phyloP scores from a whole-genome alignment of 192 early-diverging fungal species.

The Entomortierella beljakovae region DNA sequence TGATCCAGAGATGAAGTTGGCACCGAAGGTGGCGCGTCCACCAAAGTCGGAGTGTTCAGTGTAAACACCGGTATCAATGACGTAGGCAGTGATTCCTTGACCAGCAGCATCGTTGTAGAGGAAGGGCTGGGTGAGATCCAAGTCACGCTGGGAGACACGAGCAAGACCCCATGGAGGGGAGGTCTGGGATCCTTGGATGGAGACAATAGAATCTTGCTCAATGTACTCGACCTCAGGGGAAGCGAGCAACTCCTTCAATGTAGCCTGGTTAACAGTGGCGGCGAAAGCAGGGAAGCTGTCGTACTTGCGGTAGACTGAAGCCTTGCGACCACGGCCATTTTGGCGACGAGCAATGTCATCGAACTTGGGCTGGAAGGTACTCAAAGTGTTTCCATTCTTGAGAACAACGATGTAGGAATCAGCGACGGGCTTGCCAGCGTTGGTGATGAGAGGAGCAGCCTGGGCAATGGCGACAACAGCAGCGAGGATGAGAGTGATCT shows the following conservation, averaged over 20 bases:
- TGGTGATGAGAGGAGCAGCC: constrained; percentile 28
- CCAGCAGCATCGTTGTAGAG: constrained; percentile 38
- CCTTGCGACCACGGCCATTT: constrained; percentile 58
- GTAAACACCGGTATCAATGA: constrained; percentile 33
- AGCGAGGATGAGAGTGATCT: constrained; percentile 31
- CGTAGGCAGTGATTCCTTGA: constrained; percentile 56
- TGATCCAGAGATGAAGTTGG: constrained; percentile 47
- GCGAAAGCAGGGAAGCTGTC: constrained; percentile 28
- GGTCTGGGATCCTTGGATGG: constrained; percentile 17
- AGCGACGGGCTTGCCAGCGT: constrained; percentile 46
- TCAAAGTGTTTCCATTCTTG: constrained; percentile 5
- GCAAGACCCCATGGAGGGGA: constrained; percentile 59
- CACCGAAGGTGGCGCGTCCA: constrained; percentile 58
- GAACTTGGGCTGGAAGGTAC: constrained; percentile 36
- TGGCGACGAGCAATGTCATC: constrained; percentile 60
- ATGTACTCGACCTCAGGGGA: constrained; percentile 71
- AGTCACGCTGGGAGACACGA: constrained; percentile 50
- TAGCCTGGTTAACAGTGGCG: constrained; percentile 7
- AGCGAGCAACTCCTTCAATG: constrained; percentile 62
- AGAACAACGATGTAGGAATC: constrained; percentile 70
- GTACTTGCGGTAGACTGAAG: constrained; percentile 65
- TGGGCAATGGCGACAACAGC: constrained; percentile 27
- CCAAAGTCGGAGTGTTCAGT: constrained; percentile 57
- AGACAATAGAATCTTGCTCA: constrained; percentile 70
- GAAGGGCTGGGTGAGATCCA: constrained; percentile 48